Conservation (phyloP, 2,329 filamentous ascomycete species). For the Teratosphaeria zuluensis region DNA sequence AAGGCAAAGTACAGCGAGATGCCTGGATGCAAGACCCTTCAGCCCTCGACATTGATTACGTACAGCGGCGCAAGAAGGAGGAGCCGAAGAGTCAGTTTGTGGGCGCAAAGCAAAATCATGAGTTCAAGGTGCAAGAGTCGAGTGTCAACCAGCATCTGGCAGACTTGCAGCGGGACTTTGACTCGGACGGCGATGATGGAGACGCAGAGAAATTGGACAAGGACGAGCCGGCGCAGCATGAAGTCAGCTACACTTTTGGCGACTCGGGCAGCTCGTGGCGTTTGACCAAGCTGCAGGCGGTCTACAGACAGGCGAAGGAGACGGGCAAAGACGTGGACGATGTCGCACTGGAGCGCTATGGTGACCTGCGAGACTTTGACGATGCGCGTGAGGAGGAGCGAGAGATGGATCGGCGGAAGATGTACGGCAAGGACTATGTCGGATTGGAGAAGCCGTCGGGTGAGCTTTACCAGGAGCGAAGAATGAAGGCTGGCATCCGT, state of each 20-base stretch:
- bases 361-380: constrained; percentile 74
- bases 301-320: constrained; percentile 71
- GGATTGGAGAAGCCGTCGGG: constrained; percentile 81
- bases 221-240: constrained; percentile 45
- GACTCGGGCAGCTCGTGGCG: constrained; percentile 88
- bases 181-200: constrained; percentile 43
- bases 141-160: constrained; percentile 70
- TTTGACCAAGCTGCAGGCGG: constrained; percentile 85
- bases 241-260: constrained; percentile 76
- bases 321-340: constrained; percentile 66
- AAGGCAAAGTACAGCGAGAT: constrained; percentile 54
- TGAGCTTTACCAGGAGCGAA: constrained; percentile 72
- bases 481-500: constrained; percentile 47
- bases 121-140: constrained; percentile 64
- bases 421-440: constrained; percentile 77
- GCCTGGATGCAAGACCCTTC: constrained; percentile 92
- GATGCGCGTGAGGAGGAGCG: constrained; percentile 85
- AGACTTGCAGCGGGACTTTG: constrained; percentile 40
- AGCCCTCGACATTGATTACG: constrained; percentile 73
- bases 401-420: constrained; percentile 73
- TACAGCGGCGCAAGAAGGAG: constrained; percentile 48
- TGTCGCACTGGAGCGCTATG: constrained; percentile 72
- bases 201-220: constrained; percentile 27
- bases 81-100: constrained; percentile 35
- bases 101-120: constrained; percentile 49